Evolutionary conservation across 2,329 filamentous ascomycete genomes (phyloP), one percentile per base, ranked within the genome.

Genomic region (Arthrobotrys sphaeroides): DNA sequence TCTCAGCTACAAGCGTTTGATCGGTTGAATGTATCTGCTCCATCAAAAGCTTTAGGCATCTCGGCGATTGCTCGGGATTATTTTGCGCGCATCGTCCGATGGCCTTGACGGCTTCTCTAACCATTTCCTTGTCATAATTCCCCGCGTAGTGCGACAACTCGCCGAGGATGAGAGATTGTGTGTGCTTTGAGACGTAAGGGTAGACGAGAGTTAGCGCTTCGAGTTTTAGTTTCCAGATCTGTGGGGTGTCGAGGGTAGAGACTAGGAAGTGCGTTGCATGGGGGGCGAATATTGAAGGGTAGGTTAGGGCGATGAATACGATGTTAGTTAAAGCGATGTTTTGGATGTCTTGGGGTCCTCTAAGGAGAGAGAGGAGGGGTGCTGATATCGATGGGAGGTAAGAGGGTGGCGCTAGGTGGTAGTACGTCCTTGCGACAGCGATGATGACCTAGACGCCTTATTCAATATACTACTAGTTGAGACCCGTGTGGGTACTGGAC

Each of bases 111-210:
- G 93, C 92, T 81, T 97, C 94, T 24, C 91, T 89, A 28, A 97
- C 92, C 9, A 98, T 86, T 0, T 89, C 87, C 77, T 91, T 89
- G 81, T 97, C 90, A 10, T 88, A 84, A 82, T 85, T 85, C 3
- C 88, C 89, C 0, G 92, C 93, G 82, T 98, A 98, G 83, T 98
- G 94, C 80, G 97, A 94, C 4, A 99, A 86, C 81, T 99, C 95
- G 78, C 91, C 94, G 59, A 99, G 86, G 49, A 98, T 92, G 5
- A 99, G 86, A 68, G 91, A 91, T 82, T 97, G 96, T 73, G 91
- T 85, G 73, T 92, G 90, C 7, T 88, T 82, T 4, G 90, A 89
- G 78, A 90, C 90, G 80, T 96, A 88, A 0, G 94, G 93, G 80
- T 98, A 99, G 78, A 98, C 90, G 75, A 99, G 86, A 0, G 95